A percentile compares a stretch with the other conserved stretches of the same genome.
These are phyloP conservation scores for Hypoxylon sp. DNA, from an alignment of 2,329 filamentous ascomycete species.

Conservation along the genomic window DNA sequence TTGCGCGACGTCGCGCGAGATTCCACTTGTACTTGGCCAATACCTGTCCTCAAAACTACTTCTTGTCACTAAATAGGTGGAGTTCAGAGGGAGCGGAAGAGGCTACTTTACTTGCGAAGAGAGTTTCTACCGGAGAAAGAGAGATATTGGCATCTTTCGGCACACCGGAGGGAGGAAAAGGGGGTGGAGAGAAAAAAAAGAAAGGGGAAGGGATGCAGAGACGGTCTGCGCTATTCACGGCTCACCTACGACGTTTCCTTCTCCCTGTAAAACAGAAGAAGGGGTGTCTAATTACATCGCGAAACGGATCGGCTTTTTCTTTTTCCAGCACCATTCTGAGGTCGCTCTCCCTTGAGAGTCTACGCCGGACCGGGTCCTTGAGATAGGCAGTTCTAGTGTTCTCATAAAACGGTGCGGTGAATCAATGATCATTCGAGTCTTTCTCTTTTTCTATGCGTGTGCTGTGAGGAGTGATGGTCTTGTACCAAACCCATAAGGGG, in stretches of 20 bases:
- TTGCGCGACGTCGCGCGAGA: slow-evolving; percentile 22
- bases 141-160: slow-evolving; percentile 29
- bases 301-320: slow-evolving; percentile 32
- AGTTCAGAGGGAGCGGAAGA: slow-evolving; percentile 27
- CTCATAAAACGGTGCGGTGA: slow-evolving; percentile 32
- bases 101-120: slow-evolving; percentile 39
- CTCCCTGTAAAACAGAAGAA: slow-evolving; percentile 14
- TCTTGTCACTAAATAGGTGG: slow-evolving; percentile 38
- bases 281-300: slow-evolving; percentile 26
- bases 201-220: slow-evolving; percentile 17
- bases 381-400: slow-evolving; percentile 40
- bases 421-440: slow-evolving; percentile 1
- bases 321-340: slow-evolving; percentile 33
- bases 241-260: slow-evolving; percentile 32
- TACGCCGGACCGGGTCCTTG: slow-evolving; percentile 26
- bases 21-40: slow-evolving; percentile 43
- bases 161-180: background rate
- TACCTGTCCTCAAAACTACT: slow-evolving; percentile 33
- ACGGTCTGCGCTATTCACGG: slow-evolving; percentile 14
- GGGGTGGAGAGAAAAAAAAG: background rate
- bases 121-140: slow-evolving; percentile 31
- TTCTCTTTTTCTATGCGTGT: background rate
- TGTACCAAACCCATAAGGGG: background rate
- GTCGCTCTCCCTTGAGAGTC: slow-evolving; percentile 13
- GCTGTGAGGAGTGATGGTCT: background rate